Conservation (phyloP, 768 basidiomycete genomes). For the Boletus rufocinnamomeus region DNA sequence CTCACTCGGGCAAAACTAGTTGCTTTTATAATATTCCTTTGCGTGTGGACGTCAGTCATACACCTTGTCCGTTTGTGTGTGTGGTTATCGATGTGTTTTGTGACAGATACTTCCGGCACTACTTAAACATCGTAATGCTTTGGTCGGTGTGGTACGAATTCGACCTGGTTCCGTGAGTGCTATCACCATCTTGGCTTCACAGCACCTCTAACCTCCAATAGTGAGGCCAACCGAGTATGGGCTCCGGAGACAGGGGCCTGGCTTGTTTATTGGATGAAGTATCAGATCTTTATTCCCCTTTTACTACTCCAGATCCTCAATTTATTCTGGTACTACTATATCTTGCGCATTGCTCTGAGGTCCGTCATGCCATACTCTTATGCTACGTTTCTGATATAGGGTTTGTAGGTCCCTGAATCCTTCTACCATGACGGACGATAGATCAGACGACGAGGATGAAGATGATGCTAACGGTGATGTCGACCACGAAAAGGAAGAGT, state of each 20-base stretch:
- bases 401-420: conserved; percentile 52
- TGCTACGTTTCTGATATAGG: conserved; percentile 12
- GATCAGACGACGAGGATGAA: conserved; percentile 79
- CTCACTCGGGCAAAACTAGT: conserved; percentile 61
- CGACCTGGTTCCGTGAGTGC: conserved; percentile 69
- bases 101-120: conserved; percentile 89
- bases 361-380: conserved; percentile 37
- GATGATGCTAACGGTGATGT: conserved; percentile 37
- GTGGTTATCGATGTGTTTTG: not conserved
- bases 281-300: conserved; percentile 78
- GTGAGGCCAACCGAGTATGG: conserved; percentile 59
- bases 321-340: conserved; percentile 90
- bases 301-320: conserved; percentile 80
- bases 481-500: conserved; percentile 35
- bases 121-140: conserved; percentile 81
- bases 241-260: conserved; percentile 63
- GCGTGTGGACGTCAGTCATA: conserved; percentile 75
- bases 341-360: conserved; percentile 75
- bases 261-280: conserved; percentile 76
- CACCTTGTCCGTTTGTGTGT: not conserved
- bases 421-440: conserved; percentile 57
- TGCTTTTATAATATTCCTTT: conserved; percentile 65
- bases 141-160: conserved; percentile 86
- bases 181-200: not conserved
- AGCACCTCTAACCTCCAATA: conserved; percentile 29